A percentile compares a stretch with the other conserved stretches of the same genome.
Conservation (phyloP, 441 rosid genomes). For the Isatis lusitanica region DNA sequence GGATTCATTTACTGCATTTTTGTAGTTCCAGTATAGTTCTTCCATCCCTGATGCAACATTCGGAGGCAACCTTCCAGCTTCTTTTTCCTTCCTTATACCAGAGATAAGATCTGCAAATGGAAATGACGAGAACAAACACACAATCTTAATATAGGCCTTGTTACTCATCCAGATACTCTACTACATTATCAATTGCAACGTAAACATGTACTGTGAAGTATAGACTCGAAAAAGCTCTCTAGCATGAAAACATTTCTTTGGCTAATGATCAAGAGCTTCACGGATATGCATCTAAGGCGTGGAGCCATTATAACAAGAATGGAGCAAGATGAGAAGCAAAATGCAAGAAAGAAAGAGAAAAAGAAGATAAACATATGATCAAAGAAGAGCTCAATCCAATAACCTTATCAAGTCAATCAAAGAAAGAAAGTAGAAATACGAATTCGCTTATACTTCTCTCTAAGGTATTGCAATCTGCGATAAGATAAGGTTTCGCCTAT, state of each 20-base stretch:
- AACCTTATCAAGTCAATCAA: slow-evolving; percentile 25
- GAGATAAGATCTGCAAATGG: slow-evolving; percentile 68
- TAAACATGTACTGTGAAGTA: neutral
- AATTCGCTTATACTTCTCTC: neutral
- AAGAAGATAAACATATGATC: too few relatives aligned
- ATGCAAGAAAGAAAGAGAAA: too few relatives aligned
- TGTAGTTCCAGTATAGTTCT: slow-evolving; percentile 83
- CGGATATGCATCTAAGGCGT: too few relatives aligned
- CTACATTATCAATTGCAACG: neutral
- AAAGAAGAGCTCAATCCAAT: slow-evolving; percentile 6
- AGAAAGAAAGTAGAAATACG: neutral
- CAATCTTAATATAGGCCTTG: neutral
- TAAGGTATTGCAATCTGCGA: neutral
- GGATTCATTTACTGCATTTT: slow-evolving; percentile 74
- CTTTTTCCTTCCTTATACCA: slow-evolving; percentile 72
- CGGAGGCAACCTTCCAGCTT: slow-evolving; percentile 73
- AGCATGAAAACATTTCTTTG: neutral
- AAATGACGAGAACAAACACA: slow-evolving; percentile 11
- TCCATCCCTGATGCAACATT: slow-evolving; percentile 84
- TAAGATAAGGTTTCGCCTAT: neutral
- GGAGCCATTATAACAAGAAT: neutral
- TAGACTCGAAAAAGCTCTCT: neutral
- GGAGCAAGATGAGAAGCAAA: neutral
- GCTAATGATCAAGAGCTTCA: too few relatives aligned
- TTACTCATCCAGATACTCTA: neutral